Conservation (phyloP, 768 basidiomycete genomes). For the Tephrocybe sp. region DNA sequence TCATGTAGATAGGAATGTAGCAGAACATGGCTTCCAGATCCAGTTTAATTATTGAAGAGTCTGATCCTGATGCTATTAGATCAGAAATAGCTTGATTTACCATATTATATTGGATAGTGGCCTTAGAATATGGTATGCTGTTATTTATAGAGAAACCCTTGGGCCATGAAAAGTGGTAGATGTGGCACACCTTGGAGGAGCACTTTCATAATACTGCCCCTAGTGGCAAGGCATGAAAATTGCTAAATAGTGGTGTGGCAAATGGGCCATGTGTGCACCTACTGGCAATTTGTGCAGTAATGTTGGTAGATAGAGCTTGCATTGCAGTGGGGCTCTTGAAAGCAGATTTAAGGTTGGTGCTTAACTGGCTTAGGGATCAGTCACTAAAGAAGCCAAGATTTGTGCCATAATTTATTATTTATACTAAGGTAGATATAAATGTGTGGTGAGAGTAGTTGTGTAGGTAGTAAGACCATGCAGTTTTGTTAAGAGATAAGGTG, state of each 20-base stretch:
- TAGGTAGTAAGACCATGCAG: constrained; percentile 26
- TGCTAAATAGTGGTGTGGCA: constrained; percentile 11
- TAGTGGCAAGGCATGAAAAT: constrained; percentile 24
- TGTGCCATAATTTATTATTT: too few species aligned
- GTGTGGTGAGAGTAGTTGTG: too few species aligned
- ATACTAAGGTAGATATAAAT: too few species aligned
- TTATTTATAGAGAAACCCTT: constrained; percentile 26
- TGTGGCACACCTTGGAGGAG: constrained; percentile 22
- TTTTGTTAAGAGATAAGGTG: neutral
- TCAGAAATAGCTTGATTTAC: too few species aligned
- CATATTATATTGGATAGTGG: constrained; percentile 29
- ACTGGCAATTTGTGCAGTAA: neutral
- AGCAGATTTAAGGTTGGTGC: constrained; percentile 27
- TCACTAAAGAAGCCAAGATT: too few species aligned
- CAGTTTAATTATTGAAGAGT: too few species aligned
- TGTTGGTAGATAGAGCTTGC: neutral
- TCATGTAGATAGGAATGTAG: constrained; percentile 30
- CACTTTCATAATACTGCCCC: constrained; percentile 23
- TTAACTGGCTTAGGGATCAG: constrained; percentile 7
- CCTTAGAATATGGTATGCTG: constrained; percentile 28
- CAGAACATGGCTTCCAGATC: constrained; percentile 37
- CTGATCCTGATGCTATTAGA: too few species aligned
- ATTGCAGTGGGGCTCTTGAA: constrained; percentile 14
- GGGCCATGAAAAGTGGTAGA: constrained; percentile 26
- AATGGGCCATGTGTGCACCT: constrained; percentile 22